Conservation (phyloP, 495 filamentous ascomycete genomes). For the Trichoderma asperelloides region DNA sequence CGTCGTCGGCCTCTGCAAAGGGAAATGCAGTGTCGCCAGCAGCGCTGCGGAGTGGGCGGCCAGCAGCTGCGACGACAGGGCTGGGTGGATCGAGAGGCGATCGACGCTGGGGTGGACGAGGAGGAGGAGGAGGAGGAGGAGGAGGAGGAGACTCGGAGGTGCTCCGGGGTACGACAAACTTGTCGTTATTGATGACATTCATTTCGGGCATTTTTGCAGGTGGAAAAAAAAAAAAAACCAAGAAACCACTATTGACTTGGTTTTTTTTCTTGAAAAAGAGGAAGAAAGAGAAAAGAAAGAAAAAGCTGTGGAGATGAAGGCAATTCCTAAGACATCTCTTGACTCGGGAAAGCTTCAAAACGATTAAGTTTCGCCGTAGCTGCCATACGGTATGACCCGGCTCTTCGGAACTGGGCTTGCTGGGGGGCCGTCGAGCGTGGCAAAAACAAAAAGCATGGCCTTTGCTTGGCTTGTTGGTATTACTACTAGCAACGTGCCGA, state of each 20-base stretch:
- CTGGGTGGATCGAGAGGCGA: not conserved
- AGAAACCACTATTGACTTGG: not conserved
- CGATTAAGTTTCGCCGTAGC: too few relatives aligned
- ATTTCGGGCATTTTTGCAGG: not conserved
- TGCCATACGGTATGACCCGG: too few relatives aligned
- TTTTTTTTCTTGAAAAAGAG: not conserved
- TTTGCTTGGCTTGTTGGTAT: too few relatives aligned
- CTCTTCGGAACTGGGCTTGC: too few relatives aligned
- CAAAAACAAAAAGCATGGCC: too few relatives aligned
- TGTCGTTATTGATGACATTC: not conserved
- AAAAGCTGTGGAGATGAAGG: not conserved
- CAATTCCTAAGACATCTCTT: too few relatives aligned
- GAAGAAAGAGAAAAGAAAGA: not conserved
- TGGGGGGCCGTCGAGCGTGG: too few relatives aligned
- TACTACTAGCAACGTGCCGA: too few relatives aligned
- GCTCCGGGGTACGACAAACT: not conserved
- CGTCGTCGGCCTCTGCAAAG: not conserved
- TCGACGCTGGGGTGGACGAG: not conserved
- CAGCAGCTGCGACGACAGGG: not conserved
- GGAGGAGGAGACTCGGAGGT: not conserved
- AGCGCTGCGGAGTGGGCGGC: not conserved
- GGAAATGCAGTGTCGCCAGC: not conserved
- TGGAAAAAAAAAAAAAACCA: not conserved
- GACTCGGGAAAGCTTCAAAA: too few relatives aligned
- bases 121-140: not conserved